A percentile compares a stretch with the other conserved stretches of the same genome.
Evolutionary conservation across 805 yeast species (phyloP).

Genomic region (Blastobotrys peoriensis): DNA sequence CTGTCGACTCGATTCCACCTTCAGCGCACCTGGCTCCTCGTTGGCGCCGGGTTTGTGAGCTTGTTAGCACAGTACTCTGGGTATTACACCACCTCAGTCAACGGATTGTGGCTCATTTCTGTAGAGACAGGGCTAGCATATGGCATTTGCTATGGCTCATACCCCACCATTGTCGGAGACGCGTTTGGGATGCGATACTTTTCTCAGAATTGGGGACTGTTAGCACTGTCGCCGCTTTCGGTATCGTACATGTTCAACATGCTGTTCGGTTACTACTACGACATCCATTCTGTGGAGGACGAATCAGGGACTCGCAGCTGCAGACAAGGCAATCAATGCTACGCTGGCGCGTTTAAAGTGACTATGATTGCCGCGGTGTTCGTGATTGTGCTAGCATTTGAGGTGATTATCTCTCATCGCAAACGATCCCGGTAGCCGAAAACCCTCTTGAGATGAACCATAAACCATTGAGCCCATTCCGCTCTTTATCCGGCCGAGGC

Average conservation of each 20-base stretch:
- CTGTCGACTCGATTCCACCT: constrained; percentile 40
- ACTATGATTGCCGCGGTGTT: constrained; percentile 13
- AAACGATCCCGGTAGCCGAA: constrained; percentile 1
- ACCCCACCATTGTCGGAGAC: constrained; percentile 74
- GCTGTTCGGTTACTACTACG: constrained; percentile 60
- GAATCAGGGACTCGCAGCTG: constrained; percentile 20
- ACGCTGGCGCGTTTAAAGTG: constrained; percentile 16
- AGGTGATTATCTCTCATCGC: constrained; percentile 3
- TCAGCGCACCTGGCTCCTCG: constrained; percentile 49
- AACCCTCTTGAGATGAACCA: too few relatives aligned
- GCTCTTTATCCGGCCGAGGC: too few relatives aligned
- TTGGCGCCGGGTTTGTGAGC: constrained; percentile 46
- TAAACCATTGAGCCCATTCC: too few relatives aligned
- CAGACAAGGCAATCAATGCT: constrained; percentile 19
- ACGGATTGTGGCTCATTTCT: constrained; percentile 44
- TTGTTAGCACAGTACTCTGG: constrained; percentile 48
- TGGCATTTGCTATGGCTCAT: constrained; percentile 65
- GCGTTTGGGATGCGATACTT: constrained; percentile 62
- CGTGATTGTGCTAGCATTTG: constrained; percentile 10
- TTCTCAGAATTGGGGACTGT: constrained; percentile 68
- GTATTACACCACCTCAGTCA: constrained; percentile 30
- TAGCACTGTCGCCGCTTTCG: constrained; percentile 59
- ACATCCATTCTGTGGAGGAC: constrained; percentile 33
- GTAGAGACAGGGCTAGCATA: constrained; percentile 62
- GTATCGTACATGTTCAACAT: constrained; percentile 56